These are phyloP conservation scores for Ustilago hordei DNA, from an alignment of 1,284 basidiomycete genomes.

Conservation along the genomic window DNA sequence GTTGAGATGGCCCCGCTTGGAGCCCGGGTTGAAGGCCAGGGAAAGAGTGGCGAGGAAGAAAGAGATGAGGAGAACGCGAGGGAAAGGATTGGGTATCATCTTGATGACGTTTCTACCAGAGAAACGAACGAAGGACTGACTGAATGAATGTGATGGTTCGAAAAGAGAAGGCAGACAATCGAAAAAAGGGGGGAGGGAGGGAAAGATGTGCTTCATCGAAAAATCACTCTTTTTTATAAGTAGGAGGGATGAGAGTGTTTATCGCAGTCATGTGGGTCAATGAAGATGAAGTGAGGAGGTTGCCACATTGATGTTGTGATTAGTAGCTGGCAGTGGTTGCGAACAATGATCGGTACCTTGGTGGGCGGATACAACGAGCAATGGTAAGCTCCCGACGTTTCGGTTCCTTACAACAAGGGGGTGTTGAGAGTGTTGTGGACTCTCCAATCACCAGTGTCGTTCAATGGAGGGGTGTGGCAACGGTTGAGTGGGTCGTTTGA, in stretches of 20 bases:
- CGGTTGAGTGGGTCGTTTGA: neutral
- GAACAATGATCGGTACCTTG: too few species aligned
- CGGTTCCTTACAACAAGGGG: too few species aligned
- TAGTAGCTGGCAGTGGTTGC: too few species aligned
- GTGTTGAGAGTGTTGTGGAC: neutral
- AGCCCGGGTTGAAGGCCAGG: neutral
- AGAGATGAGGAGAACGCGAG: neutral
- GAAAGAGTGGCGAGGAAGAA: neutral
- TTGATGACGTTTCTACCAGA: neutral
- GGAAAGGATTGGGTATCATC: neutral
- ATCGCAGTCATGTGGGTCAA: too few species aligned
- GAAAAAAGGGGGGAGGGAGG: neutral
- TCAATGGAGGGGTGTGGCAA: neutral
- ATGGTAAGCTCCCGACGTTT: too few species aligned
- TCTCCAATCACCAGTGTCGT: neutral
- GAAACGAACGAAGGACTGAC: neutral
- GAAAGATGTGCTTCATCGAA: neutral
- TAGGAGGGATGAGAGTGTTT: too few species aligned
- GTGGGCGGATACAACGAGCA: too few species aligned
- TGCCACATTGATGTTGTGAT: too few species aligned
- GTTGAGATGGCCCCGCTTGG: neutral
- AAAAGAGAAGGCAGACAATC: neutral
- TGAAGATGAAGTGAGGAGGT: too few species aligned
- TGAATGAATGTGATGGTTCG: too few species aligned
- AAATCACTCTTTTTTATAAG: too few species aligned